These are phyloP conservation scores for Phialophora expanda DNA, from an alignment of 2,329 filamentous ascomycete species.

Conservation along the genomic window DNA sequence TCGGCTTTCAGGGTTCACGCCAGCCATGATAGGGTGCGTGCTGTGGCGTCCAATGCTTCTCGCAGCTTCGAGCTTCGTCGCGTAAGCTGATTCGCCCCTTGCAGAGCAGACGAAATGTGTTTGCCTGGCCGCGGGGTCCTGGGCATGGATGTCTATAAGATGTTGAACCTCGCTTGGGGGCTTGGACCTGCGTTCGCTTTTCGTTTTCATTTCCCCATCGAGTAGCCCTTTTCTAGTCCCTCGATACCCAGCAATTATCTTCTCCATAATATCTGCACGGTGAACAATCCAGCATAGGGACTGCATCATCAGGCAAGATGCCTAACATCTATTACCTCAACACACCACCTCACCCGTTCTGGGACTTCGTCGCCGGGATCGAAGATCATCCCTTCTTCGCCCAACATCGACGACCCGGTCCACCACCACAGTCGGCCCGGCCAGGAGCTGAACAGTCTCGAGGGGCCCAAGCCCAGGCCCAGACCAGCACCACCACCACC, in stretches of 20 bases:
- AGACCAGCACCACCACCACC: slow-evolving; percentile 14
- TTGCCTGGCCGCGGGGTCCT: slow-evolving; percentile 35
- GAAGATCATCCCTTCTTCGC: slow-evolving; percentile 57
- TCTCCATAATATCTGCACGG: slow-evolving; percentile 7
- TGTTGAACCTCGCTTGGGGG: background rate
- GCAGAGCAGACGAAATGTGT: slow-evolving; percentile 23
- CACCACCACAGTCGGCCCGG: slow-evolving; percentile 39
- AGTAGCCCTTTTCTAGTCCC: slow-evolving; percentile 3
- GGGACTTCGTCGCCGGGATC: slow-evolving; percentile 60
- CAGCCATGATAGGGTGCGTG: slow-evolving; percentile 1
- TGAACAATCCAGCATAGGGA: background rate
- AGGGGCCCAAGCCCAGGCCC: slow-evolving; percentile 40
- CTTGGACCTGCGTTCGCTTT: slow-evolving; percentile 1
- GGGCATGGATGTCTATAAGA: slow-evolving; percentile 25
- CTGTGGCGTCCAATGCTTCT: slow-evolving; percentile 25
- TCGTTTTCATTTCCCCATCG: slow-evolving; percentile 1
- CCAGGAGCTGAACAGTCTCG: slow-evolving; percentile 47
- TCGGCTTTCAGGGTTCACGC: background rate
- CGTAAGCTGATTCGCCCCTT: slow-evolving; percentile 32
- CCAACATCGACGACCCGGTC: slow-evolving; percentile 44
- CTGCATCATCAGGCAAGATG: slow-evolving; percentile 49
- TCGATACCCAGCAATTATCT: background rate
- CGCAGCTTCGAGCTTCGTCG: slow-evolving; percentile 31
- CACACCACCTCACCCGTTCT: slow-evolving; percentile 53
- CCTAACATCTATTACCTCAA: slow-evolving; percentile 58